phyloP scores from a whole-genome alignment of 768 basidiomycete genomes.

The Trametes cubensis region DNA sequence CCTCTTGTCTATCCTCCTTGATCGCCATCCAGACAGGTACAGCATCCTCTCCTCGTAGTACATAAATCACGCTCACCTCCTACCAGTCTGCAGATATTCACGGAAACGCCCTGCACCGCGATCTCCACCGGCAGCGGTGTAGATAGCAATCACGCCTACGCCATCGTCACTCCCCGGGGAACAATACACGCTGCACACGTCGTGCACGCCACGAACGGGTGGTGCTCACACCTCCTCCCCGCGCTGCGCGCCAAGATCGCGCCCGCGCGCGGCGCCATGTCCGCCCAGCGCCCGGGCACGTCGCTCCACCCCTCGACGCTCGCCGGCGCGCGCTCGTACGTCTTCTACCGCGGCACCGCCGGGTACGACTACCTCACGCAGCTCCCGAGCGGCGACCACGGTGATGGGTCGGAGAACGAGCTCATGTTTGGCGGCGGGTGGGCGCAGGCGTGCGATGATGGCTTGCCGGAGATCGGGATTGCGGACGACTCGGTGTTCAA shows the following conservation, averaged over 20 bases:
- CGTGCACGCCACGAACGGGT: conserved; percentile 86
- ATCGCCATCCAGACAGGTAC: conserved; percentile 52
- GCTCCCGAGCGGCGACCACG: conserved; percentile 42
- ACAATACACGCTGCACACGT: conserved; percentile 59
- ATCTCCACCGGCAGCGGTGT: conserved; percentile 5
- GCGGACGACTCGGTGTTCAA: conserved; percentile 42
- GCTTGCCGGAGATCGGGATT: conserved; percentile 34
- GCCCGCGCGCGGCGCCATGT: conserved; percentile 63
- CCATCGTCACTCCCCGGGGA: conserved; percentile 65
- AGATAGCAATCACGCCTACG: conserved; percentile 43
- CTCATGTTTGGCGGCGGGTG: conserved; percentile 73
- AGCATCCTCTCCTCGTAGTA: background rate
- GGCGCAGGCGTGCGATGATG: conserved; percentile 35
- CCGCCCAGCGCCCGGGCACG: conserved; percentile 60
- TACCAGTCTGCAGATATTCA: conserved; percentile 58
- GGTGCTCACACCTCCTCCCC: conserved; percentile 71
- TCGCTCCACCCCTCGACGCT: conserved; percentile 31
- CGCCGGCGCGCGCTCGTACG: conserved; percentile 54
- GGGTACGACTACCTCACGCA: conserved; percentile 74
- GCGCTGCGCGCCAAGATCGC: conserved; percentile 64
- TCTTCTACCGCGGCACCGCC: conserved; percentile 53
- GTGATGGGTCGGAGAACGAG: conserved; percentile 30
- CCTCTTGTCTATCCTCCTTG: conserved; percentile 55
- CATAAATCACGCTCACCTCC: background rate
- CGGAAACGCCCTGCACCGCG: conserved; percentile 56